Evolutionary conservation across 768 basidiomycete species (phyloP).

Genomic region (Trametes cingulata): DNA sequence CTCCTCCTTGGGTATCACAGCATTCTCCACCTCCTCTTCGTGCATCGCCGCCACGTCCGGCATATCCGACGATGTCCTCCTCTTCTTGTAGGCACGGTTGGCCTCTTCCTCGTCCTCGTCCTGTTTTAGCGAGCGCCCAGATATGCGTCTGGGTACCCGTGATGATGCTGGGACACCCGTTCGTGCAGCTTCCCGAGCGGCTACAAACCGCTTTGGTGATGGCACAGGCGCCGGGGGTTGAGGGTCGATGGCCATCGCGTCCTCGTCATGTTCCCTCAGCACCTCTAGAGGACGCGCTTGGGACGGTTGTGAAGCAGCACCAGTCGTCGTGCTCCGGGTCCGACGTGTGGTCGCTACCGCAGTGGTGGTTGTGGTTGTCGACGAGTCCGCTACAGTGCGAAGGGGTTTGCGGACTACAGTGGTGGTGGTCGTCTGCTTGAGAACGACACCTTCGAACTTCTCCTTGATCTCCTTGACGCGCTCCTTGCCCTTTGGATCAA

Average conservation of each 20-base stretch:
- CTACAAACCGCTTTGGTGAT: conserved; percentile 30
- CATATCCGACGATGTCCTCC: conserved; percentile 68
- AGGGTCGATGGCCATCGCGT: conserved; percentile 48
- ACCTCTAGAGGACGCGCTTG: conserved; percentile 30
- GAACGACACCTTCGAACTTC: conserved; percentile 62
- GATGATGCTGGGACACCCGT: conserved; percentile 19
- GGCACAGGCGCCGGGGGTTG: conserved; percentile 30
- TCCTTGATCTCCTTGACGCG: conserved; percentile 41
- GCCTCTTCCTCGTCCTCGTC: conserved; percentile 58
- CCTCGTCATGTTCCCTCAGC: conserved; percentile 46
- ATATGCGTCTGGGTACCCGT: conserved; percentile 12
- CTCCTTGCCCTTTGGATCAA: conserved; percentile 55
- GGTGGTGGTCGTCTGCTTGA: conserved; percentile 50
- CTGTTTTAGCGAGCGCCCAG: conserved; percentile 23
- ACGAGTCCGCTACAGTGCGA: conserved; percentile 46
- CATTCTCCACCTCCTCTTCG: conserved; percentile 35
- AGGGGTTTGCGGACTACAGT: conserved; percentile 52
- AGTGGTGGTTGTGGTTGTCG: conserved; percentile 19
- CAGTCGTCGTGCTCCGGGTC: conserved; percentile 27
- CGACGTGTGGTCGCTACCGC: conserved; percentile 25
- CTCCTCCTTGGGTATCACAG: conserved; percentile 42
- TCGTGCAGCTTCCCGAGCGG: conserved; percentile 25
- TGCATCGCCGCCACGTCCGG: conserved; percentile 50
- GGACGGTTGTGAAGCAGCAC: conserved; percentile 29
- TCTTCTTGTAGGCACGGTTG: conserved; percentile 68